phyloP scores from a whole-genome alignment of 192 early-diverging fungal species.

The Entomortierella parvispora region DNA sequence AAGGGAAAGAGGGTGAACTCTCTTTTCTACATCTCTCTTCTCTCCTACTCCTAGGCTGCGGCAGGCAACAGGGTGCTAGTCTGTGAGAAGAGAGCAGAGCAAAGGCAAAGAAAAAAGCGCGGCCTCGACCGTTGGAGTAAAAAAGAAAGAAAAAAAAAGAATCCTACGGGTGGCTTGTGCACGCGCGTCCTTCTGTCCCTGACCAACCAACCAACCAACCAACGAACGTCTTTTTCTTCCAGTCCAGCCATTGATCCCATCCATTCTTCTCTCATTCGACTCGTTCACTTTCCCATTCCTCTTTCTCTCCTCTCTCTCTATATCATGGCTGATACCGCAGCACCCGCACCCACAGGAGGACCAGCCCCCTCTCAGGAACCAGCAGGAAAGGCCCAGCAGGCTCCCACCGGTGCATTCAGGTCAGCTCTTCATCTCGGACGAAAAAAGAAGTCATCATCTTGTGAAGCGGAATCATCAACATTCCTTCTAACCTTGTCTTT shows the following conservation, averaged over 20 bases:
- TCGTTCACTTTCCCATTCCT: conserved; percentile 1
- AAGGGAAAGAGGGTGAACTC: neutral
- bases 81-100: neutral
- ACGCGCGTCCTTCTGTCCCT: too few relatives aligned
- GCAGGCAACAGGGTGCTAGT: neutral
- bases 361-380: neutral
- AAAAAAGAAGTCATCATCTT: too few relatives aligned
- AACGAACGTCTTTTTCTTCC: too few relatives aligned
- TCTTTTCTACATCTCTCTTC: neutral
- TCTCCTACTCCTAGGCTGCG: neutral
- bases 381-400: neutral
- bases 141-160: too few relatives aligned
- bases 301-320: neutral
- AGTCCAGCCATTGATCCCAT: too few relatives aligned
- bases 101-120: too few relatives aligned
- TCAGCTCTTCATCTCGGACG: neutral
- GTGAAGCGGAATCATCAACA: too few relatives aligned
- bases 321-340: conserved; percentile 21
- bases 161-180: too few relatives aligned
- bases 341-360: neutral
- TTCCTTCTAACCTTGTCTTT: too few relatives aligned
- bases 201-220: too few relatives aligned
- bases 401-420: neutral
- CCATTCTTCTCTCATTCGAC: too few relatives aligned
- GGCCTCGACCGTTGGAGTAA: too few relatives aligned